Percentiles rank a stretch among this genome's conserved stretches.
Evolutionary conservation across 108 stramenopile genomes (phyloP).

Genomic region (Licmophora abbreviata): DNA sequence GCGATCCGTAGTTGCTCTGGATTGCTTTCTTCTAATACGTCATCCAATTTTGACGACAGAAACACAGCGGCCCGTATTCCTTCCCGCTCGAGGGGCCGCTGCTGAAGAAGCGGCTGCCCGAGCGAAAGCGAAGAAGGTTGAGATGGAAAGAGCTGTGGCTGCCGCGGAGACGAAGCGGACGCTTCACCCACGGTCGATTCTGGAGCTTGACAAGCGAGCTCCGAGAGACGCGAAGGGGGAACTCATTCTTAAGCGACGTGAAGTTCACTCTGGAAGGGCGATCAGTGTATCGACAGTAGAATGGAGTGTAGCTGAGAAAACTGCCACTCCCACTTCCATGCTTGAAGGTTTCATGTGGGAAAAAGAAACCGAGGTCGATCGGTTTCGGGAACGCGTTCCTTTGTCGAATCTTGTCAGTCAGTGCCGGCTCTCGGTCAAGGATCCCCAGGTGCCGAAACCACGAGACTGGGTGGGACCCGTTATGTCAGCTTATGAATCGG

Average conservation of each 20-base stretch:
- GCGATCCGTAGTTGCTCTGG: not conserved
- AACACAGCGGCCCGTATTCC: constrained; percentile 56
- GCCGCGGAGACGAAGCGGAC: constrained; percentile 25
- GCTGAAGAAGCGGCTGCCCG: constrained; percentile 21
- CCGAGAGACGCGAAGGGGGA: constrained; percentile 70
- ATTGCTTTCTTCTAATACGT: not conserved
- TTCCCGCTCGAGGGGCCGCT: constrained; percentile 30
- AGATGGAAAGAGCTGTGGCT: constrained; percentile 13
- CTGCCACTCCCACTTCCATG: constrained; percentile 54
- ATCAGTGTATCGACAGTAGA: constrained; percentile 76
- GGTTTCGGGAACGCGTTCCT: constrained; percentile 70
- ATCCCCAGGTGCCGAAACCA: constrained; percentile 60
- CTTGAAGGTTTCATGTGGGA: constrained; percentile 89
- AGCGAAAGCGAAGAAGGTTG: constrained; percentile 22
- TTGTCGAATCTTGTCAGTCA: constrained; percentile 68
- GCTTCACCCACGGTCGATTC: not conserved
- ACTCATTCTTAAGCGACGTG: constrained; percentile 63
- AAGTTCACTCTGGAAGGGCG: constrained; percentile 76
- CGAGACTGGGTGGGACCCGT: constrained; percentile 73
- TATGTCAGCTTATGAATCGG: constrained; percentile 22
- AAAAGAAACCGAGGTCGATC: constrained; percentile 84
- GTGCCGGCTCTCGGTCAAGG: constrained; percentile 37
- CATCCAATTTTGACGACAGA: constrained; percentile 9
- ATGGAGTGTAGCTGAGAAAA: constrained; percentile 86
- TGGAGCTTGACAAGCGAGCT: constrained; percentile 22